phyloP scores from a whole-genome alignment of 208 protist species.

The Lotmaria passim region DNA sequence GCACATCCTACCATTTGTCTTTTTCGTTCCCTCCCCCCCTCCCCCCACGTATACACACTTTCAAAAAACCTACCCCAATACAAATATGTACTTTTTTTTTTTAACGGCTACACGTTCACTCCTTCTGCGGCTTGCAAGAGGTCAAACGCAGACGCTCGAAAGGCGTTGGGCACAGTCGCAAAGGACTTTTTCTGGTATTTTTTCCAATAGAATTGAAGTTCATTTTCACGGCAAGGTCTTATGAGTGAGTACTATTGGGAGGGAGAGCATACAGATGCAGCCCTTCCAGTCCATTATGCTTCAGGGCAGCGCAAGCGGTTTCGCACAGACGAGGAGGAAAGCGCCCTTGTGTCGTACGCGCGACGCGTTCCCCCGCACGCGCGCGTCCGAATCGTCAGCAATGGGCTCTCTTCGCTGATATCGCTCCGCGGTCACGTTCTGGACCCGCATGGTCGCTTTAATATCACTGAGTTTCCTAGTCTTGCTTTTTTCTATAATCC shows the following conservation, averaged over 20 bases:
- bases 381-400: conserved; percentile 20
- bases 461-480: conserved; percentile 39
- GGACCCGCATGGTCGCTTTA: conserved; percentile 51
- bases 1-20: too few relatives aligned
- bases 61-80: too few relatives aligned
- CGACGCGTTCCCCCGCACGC: conserved; percentile 17
- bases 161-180: too few relatives aligned
- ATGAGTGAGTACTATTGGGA: conserved; percentile 19
- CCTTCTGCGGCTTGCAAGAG: too few relatives aligned
- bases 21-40: too few relatives aligned
- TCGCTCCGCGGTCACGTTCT: conserved; percentile 34
- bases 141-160: too few relatives aligned
- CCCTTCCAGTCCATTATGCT: neutral
- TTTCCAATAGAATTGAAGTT: too few relatives aligned
- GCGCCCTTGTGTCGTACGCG: neutral
- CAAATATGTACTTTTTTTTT: too few relatives aligned
- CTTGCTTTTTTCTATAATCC: conserved; percentile 57
- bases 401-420: conserved; percentile 3
- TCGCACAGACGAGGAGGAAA: conserved; percentile 12
- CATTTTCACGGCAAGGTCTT: neutral
- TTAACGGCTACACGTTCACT: conserved; percentile 87
- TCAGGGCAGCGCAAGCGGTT: conserved; percentile 13
- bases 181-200: too few relatives aligned
- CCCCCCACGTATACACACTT: too few relatives aligned
- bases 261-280: neutral